Conservation (phyloP, 257 asterid species). For the Solanum paucissectum region DNA sequence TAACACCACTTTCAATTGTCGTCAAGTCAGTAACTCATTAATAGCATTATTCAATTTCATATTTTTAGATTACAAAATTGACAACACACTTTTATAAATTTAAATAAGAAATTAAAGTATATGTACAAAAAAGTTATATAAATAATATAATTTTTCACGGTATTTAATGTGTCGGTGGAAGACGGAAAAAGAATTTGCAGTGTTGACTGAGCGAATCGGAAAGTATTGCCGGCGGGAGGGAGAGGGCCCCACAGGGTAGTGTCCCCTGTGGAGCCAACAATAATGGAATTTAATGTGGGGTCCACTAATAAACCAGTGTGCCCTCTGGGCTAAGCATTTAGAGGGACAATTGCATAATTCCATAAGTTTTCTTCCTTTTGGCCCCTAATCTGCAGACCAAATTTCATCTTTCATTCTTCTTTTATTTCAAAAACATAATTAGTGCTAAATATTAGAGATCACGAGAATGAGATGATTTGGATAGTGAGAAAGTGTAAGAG, state of each 20-base stretch:
- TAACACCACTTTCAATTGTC: neutral
- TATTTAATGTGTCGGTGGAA: neutral
- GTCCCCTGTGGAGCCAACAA: constrained; percentile 25
- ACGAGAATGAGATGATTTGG: too few species aligned
- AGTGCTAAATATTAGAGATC: too few species aligned
- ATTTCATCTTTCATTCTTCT: neutral
- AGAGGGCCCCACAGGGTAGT: neutral
- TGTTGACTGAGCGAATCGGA: neutral
- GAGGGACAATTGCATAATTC: neutral
- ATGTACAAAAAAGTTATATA: too few species aligned
- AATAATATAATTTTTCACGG: too few species aligned
- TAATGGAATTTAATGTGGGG: constrained; percentile 15
- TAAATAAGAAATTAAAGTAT: neutral
- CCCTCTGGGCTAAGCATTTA: constrained; percentile 10
- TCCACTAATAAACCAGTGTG: constrained; percentile 8
- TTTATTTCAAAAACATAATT: neutral
- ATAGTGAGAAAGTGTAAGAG: too few species aligned
- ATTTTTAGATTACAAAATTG: neutral
- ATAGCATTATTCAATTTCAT: neutral
- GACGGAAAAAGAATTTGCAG: neutral
- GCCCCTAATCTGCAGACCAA: neutral
- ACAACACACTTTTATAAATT: neutral
- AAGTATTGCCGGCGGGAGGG: neutral
- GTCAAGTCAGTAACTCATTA: neutral
- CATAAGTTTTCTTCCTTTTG: neutral